Evolutionary conservation across 2,329 filamentous ascomycete species (phyloP).

Genomic region (Grosmannia clavigera): DNA sequence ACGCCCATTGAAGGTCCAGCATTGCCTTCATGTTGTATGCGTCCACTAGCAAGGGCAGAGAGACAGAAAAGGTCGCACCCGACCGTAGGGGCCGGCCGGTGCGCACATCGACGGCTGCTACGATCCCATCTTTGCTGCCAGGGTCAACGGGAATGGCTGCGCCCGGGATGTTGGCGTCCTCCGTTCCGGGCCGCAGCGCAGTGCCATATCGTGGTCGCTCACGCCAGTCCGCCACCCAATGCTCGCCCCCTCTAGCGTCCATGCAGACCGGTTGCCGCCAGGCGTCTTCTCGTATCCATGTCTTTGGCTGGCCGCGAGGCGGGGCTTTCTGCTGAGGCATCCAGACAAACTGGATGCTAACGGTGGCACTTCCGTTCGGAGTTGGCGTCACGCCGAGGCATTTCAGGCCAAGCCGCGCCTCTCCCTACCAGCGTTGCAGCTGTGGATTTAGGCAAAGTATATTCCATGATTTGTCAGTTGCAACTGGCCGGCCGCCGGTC

Average conservation of each 20-base stretch:
- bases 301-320: neutral
- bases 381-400: neutral
- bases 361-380: neutral
- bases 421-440: neutral
- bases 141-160: neutral
- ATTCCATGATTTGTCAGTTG: neutral
- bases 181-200: neutral
- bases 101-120: neutral
- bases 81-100: neutral
- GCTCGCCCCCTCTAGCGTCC: neutral
- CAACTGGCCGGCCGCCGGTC: neutral
- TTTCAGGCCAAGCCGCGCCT: neutral
- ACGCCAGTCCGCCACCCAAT: neutral
- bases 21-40: neutral
- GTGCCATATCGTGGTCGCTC: neutral
- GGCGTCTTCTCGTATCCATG: neutral
- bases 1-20: constrained; percentile 2
- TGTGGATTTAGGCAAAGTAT: neutral
- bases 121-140: neutral
- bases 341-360: neutral
- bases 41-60: neutral
- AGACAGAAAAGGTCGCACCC: neutral
- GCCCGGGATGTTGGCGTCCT: neutral
- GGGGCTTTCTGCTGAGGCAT: neutral
- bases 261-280: neutral